phyloP scores from a whole-genome alignment of 495 filamentous ascomycete genomes.

The Cercophora scortea region DNA sequence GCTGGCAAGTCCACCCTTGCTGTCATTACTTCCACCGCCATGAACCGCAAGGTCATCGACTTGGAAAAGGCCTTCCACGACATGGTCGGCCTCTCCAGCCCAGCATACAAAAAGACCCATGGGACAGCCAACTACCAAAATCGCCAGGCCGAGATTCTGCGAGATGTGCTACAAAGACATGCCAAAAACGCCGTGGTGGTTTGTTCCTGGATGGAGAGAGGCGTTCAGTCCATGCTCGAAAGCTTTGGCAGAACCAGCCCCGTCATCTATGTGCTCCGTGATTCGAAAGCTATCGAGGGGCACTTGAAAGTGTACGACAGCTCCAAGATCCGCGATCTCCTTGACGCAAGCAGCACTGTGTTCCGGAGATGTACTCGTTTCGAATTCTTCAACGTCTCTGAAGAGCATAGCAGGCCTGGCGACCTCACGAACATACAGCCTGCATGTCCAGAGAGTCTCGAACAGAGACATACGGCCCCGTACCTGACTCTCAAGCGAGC shows the following conservation, averaged over 20 bases:
- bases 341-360: slow-evolving; percentile 38
- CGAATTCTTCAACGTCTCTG: slow-evolving; percentile 64
- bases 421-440: too few relatives aligned
- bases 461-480: slow-evolving; percentile 43
- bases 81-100: slow-evolving; percentile 49
- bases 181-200: slow-evolving; percentile 55
- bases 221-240: slow-evolving; percentile 46
- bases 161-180: slow-evolving; percentile 53
- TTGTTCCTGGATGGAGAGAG: slow-evolving; percentile 48
- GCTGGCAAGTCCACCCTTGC: slow-evolving; percentile 65
- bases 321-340: slow-evolving; percentile 39
- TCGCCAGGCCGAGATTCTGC: slow-evolving; percentile 49
- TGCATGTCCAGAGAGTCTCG: slow-evolving; percentile 9
- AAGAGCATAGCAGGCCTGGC: slow-evolving; percentile 15
- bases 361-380: slow-evolving; percentile 60
- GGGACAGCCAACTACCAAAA: slow-evolving; percentile 47
- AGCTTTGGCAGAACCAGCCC: slow-evolving; percentile 52
- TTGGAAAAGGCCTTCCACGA: slow-evolving; percentile 55
- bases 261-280: slow-evolving; percentile 58
- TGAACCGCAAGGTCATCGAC: slow-evolving; percentile 56
- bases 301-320: slow-evolving; percentile 48
- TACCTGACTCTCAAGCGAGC: slow-evolving; percentile 65
- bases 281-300: slow-evolving; percentile 51
- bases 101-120: slow-evolving; percentile 48
- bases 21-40: slow-evolving; percentile 57